Conservation (phyloP, 2,329 filamentous ascomycete genomes). For the Metarhizium sp. region DNA sequence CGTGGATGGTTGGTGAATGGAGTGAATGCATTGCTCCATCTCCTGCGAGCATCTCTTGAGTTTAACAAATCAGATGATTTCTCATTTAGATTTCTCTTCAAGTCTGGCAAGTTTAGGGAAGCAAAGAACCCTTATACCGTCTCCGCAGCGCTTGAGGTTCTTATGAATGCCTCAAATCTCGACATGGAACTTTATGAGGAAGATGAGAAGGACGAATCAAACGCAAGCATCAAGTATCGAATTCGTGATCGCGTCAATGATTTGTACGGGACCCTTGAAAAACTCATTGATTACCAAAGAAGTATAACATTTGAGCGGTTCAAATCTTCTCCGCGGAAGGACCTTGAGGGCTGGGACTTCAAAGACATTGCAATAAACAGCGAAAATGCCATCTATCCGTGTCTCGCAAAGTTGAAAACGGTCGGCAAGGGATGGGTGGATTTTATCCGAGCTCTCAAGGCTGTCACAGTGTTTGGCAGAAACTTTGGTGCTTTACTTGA, state of each 20-base stretch:
- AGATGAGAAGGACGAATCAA: not conserved
- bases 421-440: conserved; percentile 14
- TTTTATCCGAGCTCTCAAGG: conserved; percentile 12
- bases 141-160: not conserved
- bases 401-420: conserved; percentile 9
- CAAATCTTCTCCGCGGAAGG: conserved; percentile 2
- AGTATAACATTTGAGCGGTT: too few relatives aligned
- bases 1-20: conserved; percentile 21
- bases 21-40: conserved; percentile 14
- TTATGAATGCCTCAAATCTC: not conserved
- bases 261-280: too few relatives aligned
- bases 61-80: conserved; percentile 3
- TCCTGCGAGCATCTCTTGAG: conserved; percentile 12
- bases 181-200: not conserved
- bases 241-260: not conserved
- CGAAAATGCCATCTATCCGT: conserved; percentile 10
- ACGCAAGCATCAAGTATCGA: not conserved
- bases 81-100: not conserved
- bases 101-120: not conserved
- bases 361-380: conserved; percentile 11
- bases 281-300: too few relatives aligned
- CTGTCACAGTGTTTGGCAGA: conserved; percentile 13
- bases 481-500: conserved; percentile 11
- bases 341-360: conserved; percentile 22
- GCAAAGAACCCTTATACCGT: not conserved